Conservation (phyloP, 106 monocot species). For the Dendrobium officinale region DNA sequence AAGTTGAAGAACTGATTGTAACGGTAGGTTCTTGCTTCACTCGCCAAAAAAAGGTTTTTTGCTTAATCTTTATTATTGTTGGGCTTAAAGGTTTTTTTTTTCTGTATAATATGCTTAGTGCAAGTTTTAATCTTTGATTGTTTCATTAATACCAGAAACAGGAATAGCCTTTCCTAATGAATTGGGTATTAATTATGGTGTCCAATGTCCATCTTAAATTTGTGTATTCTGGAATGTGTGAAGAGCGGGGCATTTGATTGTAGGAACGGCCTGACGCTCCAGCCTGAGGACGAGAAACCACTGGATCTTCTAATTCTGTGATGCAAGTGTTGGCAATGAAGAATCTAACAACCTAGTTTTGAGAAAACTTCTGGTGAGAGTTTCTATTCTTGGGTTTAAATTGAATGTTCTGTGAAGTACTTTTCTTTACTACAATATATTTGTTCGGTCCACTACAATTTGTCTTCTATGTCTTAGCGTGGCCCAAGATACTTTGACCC, state of each 20-base stretch:
- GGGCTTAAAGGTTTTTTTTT: not conserved
- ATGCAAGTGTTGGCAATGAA: constrained; percentile 23
- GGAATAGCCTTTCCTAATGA: not conserved
- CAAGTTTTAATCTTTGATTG: not conserved
- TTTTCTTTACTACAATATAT: not conserved
- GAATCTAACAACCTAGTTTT: constrained; percentile 55
- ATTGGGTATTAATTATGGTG: not conserved
- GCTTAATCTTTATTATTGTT: not conserved
- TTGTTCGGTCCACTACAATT: not conserved
- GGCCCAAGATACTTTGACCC: constrained; percentile 88
- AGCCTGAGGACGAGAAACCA: constrained; percentile 12
- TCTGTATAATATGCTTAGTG: not conserved
- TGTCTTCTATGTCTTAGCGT: constrained; percentile 34
- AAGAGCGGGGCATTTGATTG: not conserved
- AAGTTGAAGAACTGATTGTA: constrained; percentile 10
- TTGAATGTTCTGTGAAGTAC: not conserved
- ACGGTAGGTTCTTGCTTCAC: constrained; percentile 9
- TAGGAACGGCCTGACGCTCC: constrained; percentile 1
- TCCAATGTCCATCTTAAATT: not conserved
- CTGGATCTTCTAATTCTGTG: constrained; percentile 26
- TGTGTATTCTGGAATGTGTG: not conserved
- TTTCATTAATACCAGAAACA: not conserved
- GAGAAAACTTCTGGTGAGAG: constrained; percentile 87
- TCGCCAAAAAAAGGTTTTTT: not conserved
- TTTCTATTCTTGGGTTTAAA: constrained; percentile 4